Evolutionary conservation across 2,329 filamentous ascomycete genomes (phyloP), one percentile per base, ranked within the genome.

Genomic region (Corniculantispora saksenae): DNA sequence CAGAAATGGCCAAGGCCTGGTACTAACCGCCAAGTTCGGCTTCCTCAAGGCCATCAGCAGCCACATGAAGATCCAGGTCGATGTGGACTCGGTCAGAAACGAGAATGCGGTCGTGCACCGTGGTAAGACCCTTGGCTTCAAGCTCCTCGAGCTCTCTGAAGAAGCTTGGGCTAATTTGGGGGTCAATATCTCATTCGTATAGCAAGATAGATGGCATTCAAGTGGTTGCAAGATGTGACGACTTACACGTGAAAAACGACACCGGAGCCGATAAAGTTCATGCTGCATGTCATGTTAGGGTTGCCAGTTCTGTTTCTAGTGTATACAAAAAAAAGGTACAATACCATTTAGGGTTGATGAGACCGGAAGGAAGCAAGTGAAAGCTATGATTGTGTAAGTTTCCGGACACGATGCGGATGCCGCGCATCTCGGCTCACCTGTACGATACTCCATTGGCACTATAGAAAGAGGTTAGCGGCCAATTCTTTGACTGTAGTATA

Each of bases 251-350:
- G 86, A 69, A 92, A 87, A 66, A 91, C 86, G 48, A 86, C 84
- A 55, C 83, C 89, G 57, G 88, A 89, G 66, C 90, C 91, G 74
- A 94, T 90, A 65, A 94, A 80, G 79, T 93, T 94, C 71, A 87
- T 83, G 75, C 86, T 67, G 27, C 40, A 17, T 32, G n/a, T 55
- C 25, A 27, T 62, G 59, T 69, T 51, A 67, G 57, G 55, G 27
- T 63, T 53, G 50, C 54, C 38, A 63, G 66, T 59, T 10, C 12
- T 4, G 29, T 1, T 17, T 32, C 6, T 54, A 62, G 2, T 56
- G 13, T 12, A 23, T 19, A n/a, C 35, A 38, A 27, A 63, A 67
- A 48, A 32, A 3, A 25, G 66, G 64, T 56, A 65, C 43, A 60
- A 55, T 64, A 72, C 68, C 74, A 91, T 51, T 81, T 80, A 8